Conservation (phyloP, 139 green algal species). For the Coelastrella sp. region DNA sequence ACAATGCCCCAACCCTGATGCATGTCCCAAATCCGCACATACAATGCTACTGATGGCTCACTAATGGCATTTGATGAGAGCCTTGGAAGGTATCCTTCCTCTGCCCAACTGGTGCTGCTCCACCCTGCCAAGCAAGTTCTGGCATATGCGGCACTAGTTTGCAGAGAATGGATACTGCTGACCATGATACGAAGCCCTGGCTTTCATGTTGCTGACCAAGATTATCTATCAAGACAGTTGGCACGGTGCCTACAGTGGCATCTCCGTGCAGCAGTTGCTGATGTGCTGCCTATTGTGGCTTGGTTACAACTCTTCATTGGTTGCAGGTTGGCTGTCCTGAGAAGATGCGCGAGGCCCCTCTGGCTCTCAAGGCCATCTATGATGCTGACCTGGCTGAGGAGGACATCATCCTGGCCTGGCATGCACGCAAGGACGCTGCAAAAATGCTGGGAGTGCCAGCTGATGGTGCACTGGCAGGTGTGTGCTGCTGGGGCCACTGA, state of each 20-base stretch:
- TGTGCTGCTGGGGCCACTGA: not conserved
- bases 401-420: constrained; percentile 87
- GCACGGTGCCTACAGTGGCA: not conserved
- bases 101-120: too few relatives aligned
- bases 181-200: too few relatives aligned
- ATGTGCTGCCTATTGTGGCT: not conserved
- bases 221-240: too few relatives aligned
- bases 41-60: too few relatives aligned
- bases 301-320: not conserved
- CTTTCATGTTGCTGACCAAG: too few relatives aligned
- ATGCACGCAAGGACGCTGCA: constrained; percentile 65
- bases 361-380: constrained; percentile 92
- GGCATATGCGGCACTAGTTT: too few relatives aligned
- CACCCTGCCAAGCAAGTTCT: too few relatives aligned
- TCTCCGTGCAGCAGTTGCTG: not conserved
- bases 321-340: constrained; percentile 42
- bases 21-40: too few relatives aligned
- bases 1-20: too few relatives aligned
- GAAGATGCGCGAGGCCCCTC: constrained; percentile 73
- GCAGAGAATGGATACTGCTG: too few relatives aligned
- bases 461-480: constrained; percentile 47
- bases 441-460: constrained; percentile 72
- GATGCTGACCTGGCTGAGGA: constrained; percentile 93
- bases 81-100: too few relatives aligned
- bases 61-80: too few relatives aligned